These are phyloP conservation scores for Xylariomycetidae sp. DNA, from an alignment of 2,329 filamentous ascomycete species.

Conservation along the genomic window DNA sequence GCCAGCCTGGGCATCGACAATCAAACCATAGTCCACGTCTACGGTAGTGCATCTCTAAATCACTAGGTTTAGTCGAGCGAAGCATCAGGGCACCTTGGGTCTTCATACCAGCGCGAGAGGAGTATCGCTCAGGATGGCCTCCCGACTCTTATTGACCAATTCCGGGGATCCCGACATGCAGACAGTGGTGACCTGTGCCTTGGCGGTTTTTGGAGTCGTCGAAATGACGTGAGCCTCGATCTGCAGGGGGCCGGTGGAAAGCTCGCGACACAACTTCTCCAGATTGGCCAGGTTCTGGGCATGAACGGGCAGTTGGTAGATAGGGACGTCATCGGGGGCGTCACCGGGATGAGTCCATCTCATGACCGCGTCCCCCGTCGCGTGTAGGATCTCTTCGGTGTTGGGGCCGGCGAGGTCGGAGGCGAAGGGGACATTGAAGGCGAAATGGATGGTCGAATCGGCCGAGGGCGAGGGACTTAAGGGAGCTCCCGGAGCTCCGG, in stretches of 20 bases:
- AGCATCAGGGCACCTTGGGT: constrained; percentile 10
- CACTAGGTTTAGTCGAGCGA: constrained; percentile 23
- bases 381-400: constrained; percentile 90
- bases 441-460: constrained; percentile 80
- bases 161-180: constrained; percentile 86
- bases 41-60: constrained; percentile 83
- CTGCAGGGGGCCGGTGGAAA: constrained; percentile 66
- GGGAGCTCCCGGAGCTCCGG: constrained; percentile 44
- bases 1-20: constrained; percentile 66
- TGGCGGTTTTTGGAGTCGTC: constrained; percentile 68
- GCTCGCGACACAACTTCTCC: constrained; percentile 73
- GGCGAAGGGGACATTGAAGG: constrained; percentile 95
- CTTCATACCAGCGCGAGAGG: constrained; percentile 82
- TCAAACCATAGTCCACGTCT: constrained; percentile 86
- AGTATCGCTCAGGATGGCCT: constrained; percentile 85
- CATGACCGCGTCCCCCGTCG: constrained; percentile 79
- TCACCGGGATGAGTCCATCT: constrained; percentile 92
- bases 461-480: constrained; percentile 65
- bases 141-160: constrained; percentile 82
- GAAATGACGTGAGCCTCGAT: constrained; percentile 82
- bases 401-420: constrained; percentile 90
- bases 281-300: constrained; percentile 78
- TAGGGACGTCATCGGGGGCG: constrained; percentile 75
- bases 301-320: constrained; percentile 89
- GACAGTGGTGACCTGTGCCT: constrained; percentile 75